Evolutionary conservation across 2,329 filamentous ascomycete genomes (phyloP).

Genomic region (Coleophoma crateriformis): DNA sequence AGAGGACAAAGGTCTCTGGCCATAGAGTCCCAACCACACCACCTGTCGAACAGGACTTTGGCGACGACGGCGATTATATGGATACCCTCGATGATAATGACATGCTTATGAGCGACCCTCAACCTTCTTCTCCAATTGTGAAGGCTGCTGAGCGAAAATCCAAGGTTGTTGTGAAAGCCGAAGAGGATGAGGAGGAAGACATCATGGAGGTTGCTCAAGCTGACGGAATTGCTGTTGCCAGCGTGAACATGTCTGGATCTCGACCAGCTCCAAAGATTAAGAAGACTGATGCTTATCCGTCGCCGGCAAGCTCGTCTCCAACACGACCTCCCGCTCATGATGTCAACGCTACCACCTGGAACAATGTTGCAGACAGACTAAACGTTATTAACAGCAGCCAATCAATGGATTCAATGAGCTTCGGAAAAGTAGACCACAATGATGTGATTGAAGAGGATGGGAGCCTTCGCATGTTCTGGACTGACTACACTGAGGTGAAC

Average conservation of each 20-base stretch:
- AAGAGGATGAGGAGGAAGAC: slow-evolving; percentile 70
- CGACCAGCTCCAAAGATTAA: slow-evolving; percentile 71
- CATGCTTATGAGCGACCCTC: slow-evolving; percentile 77
- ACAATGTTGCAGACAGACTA: slow-evolving; percentile 75
- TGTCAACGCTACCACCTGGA: slow-evolving; percentile 83
- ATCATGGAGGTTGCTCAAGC: slow-evolving; percentile 83
- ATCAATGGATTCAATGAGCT: slow-evolving; percentile 51
- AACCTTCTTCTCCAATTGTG: slow-evolving; percentile 80
- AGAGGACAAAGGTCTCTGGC: slow-evolving; percentile 51
- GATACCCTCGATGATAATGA: slow-evolving; percentile 58
- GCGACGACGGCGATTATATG: slow-evolving; percentile 50
- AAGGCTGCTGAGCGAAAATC: slow-evolving; percentile 71
- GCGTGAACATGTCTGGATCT: slow-evolving; percentile 80
- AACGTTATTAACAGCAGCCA: slow-evolving; percentile 79
- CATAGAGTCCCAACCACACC: slow-evolving; percentile 38
- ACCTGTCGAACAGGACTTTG: slow-evolving; percentile 41
- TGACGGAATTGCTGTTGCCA: slow-evolving; percentile 61
- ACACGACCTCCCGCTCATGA: slow-evolving; percentile 50
- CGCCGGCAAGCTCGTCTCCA: slow-evolving; percentile 74
- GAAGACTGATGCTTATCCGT: slow-evolving; percentile 61
- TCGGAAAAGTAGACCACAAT: slow-evolving; percentile 77
- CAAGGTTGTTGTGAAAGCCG: slow-evolving; percentile 49
- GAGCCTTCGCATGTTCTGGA: slow-evolving; percentile 92
- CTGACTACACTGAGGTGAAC: slow-evolving; percentile 89
- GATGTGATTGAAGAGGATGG: slow-evolving; percentile 93